Evolutionary conservation across 2,329 filamentous ascomycete species (phyloP).

Genomic region (Rhinocladiella mackenziei): DNA sequence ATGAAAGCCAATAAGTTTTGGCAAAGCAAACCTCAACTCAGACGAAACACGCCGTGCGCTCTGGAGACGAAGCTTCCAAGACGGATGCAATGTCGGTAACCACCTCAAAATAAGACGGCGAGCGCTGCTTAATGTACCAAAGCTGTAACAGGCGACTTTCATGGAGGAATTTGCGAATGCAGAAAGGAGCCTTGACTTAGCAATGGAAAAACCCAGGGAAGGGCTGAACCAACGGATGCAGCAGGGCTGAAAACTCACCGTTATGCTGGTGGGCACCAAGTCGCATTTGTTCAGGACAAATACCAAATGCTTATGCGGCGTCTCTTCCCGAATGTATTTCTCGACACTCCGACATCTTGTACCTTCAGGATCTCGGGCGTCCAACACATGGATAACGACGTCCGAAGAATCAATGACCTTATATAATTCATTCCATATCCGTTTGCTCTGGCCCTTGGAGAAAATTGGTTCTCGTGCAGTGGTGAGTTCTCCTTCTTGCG

Average conservation of each 20-base stretch:
- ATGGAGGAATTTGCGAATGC: slow-evolving; percentile 62
- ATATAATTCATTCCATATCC: slow-evolving; percentile 95
- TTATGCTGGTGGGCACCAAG: slow-evolving; percentile 83
- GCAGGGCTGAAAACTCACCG: slow-evolving; percentile 64
- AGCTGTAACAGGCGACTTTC: slow-evolving; percentile 95
- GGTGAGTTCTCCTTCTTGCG: slow-evolving; percentile 48
- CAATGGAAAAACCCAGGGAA: slow-evolving; percentile 44
- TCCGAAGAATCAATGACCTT: slow-evolving; percentile 95
- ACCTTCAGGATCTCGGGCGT: slow-evolving; percentile 83
- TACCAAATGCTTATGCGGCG: slow-evolving; percentile 90
- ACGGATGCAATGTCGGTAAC: slow-evolving; percentile 60
- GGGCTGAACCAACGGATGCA: slow-evolving; percentile 10
- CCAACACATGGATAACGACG: slow-evolving; percentile 88
- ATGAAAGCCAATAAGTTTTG: slow-evolving; percentile 46
- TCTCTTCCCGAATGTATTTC: slow-evolving; percentile 89
- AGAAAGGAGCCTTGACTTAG: slow-evolving; percentile 86
- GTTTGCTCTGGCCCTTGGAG: slow-evolving; percentile 88
- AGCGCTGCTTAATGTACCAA: slow-evolving; percentile 88
- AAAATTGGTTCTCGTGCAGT: slow-evolving; percentile 82
- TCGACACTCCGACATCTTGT: slow-evolving; percentile 87
- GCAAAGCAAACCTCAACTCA: slow-evolving; percentile 92
- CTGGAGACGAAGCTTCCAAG: slow-evolving; percentile 76
- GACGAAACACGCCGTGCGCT: slow-evolving; percentile 75
- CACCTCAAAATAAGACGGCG: slow-evolving; percentile 44
- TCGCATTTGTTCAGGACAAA: slow-evolving; percentile 91